A percentile compares a stretch with the other conserved stretches of the same genome.
Conservation (phyloP, 1,284 basidiomycete genomes). For the Cryptococcus sp. region DNA sequence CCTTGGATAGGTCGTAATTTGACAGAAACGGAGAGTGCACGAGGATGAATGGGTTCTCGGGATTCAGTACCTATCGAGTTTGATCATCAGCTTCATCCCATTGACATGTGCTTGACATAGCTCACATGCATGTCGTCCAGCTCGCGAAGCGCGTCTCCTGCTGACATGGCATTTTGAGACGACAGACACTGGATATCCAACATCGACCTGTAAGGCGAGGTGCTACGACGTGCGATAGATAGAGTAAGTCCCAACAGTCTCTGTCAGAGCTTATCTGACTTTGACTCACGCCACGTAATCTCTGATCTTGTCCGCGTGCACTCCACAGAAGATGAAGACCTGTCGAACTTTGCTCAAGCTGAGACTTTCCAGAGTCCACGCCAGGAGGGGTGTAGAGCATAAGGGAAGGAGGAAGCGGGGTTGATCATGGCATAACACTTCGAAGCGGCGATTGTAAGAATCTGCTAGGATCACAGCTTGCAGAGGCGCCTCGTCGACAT, state of each 20-base stretch:
- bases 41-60: conserved; percentile 78
- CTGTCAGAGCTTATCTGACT: conserved; percentile 1
- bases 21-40: conserved; percentile 93
- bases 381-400: conserved; percentile 87
- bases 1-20: conserved; percentile 85
- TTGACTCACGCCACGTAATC: conserved; percentile 70
- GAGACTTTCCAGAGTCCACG: conserved; percentile 95
- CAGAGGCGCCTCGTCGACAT: conserved; percentile 70
- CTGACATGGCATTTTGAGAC: conserved; percentile 83
- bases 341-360: conserved; percentile 90
- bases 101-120: not conserved
- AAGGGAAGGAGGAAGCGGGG: conserved; percentile 88
- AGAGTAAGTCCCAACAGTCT: not conserved
- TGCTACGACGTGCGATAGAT: conserved; percentile 15
- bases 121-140: conserved; percentile 74
- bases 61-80: conserved; percentile 71
- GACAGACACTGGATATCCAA: conserved; percentile 85
- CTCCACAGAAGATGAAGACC: conserved; percentile 90
- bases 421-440: conserved; percentile 78
- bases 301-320: conserved; percentile 79
- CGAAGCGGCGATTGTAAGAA: conserved; percentile 89
- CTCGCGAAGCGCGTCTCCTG: conserved; percentile 95
- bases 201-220: conserved; percentile 59
- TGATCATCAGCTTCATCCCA: conserved; percentile 5
- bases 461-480: conserved; percentile 93